Percentiles rank a stretch among this genome's conserved stretches.
These are phyloP conservation scores for Aquilaria agallochum DNA, from an alignment of 441 rosid species.

Conservation along the genomic window DNA sequence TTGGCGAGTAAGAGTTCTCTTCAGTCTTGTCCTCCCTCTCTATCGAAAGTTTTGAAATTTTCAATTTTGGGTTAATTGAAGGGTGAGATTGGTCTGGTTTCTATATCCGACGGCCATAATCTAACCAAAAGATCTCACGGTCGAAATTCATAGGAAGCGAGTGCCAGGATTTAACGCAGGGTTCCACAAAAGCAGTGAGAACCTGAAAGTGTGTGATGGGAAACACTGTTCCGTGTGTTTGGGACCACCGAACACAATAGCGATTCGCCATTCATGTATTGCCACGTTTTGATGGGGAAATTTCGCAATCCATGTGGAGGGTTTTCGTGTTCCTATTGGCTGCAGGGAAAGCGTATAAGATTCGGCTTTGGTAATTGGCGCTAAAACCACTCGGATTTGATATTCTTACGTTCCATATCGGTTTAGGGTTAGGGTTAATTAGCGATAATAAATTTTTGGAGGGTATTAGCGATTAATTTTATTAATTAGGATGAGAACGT, in stretches of 20 bases:
- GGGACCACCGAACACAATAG: not conserved
- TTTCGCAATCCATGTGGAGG: too few species aligned
- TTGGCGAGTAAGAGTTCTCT: conserved; percentile 9
- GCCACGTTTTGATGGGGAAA: conserved; percentile 13
- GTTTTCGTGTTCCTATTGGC: too few species aligned
- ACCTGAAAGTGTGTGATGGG: not conserved
- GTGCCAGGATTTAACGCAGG: not conserved
- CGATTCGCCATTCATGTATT: not conserved
- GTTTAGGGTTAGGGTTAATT: too few species aligned
- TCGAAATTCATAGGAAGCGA: conserved; percentile 35
- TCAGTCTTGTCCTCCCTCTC: conserved; percentile 59
- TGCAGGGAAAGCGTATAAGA: too few species aligned
- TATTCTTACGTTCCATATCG: too few species aligned
- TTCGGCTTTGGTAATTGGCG: too few species aligned
- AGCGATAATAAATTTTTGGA: too few species aligned
- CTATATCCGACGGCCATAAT: conserved; percentile 29
- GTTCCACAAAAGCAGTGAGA: not conserved
- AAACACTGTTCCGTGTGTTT: not conserved
- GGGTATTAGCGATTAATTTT: too few species aligned
- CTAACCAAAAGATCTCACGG: conserved; percentile 26
- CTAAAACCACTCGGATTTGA: too few species aligned
- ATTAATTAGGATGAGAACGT: too few species aligned
- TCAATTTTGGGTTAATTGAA: conserved; percentile 42
- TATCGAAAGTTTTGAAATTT: conserved; percentile 54
- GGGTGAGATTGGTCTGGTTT: conserved; percentile 31